phyloP scores from a whole-genome alignment of 306 rosid species.

The Rosa persica region DNA sequence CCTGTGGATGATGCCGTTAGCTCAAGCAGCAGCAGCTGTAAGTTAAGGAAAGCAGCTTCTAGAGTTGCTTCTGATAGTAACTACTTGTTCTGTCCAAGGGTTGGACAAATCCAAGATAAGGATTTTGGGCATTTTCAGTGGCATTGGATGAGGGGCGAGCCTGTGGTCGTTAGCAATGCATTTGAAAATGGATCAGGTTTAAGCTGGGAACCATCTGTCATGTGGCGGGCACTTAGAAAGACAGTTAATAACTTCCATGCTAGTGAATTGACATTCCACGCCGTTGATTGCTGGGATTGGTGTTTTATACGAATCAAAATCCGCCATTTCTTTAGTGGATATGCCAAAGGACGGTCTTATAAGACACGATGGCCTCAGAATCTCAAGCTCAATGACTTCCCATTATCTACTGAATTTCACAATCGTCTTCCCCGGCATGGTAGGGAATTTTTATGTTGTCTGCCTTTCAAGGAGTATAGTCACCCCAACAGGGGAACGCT shows the following conservation, averaged over 20 bases:
- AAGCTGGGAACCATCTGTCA: slow-evolving; percentile 92
- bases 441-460: slow-evolving; percentile 62
- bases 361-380: slow-evolving; percentile 60
- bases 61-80: slow-evolving; percentile 57
- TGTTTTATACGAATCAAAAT: slow-evolving; percentile 68
- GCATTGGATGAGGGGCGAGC: slow-evolving; percentile 88
- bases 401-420: slow-evolving; percentile 67
- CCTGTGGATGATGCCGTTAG: slow-evolving; percentile 10
- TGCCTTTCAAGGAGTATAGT: slow-evolving; percentile 75
- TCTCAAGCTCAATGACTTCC: slow-evolving; percentile 81
- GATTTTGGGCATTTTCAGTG: slow-evolving; percentile 71
- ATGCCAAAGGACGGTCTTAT: slow-evolving; percentile 42
- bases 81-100: slow-evolving; percentile 63
- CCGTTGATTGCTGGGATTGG: slow-evolving; percentile 83
- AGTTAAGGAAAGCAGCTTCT: slow-evolving; percentile 56
- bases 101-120: slow-evolving; percentile 34
- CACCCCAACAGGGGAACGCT: slow-evolving; percentile 51
- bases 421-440: slow-evolving; percentile 78
- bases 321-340: slow-evolving; percentile 80
- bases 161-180: slow-evolving; percentile 74
- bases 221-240: slow-evolving; percentile 70
- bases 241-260: too few relatives aligned
- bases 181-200: slow-evolving; percentile 66
- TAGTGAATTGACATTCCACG: slow-evolving; percentile 52
- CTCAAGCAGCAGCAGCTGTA: slow-evolving; percentile 5